Evolutionary conservation across 1,139 yeast species (phyloP), one percentile per base, ranked within the genome.

Genomic region (Yamadazyma friedrichii): DNA sequence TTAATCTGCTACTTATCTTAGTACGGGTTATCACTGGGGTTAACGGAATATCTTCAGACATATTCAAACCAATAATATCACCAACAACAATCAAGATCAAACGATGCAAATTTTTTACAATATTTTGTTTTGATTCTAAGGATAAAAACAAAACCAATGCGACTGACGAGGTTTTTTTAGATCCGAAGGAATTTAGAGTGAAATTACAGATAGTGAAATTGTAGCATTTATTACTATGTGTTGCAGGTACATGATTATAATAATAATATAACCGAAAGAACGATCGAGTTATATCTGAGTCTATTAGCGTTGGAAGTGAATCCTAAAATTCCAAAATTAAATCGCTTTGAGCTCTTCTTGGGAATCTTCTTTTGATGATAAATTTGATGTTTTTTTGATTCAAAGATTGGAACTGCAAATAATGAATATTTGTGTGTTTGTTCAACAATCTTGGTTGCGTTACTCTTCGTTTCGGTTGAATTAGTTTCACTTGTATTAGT

Each of bases 1-100:
- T 17, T 2, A 13, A 9, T 17, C 11, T 25, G 9, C n/a, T 15
- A 8, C 30, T 25, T 8, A 26, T n/a, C 16, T 35, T 35, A 11
- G 33, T 35, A 9, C 49, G 39, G 15, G 44, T 36, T 3, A 36
- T 35, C 22, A 33, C 41, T 6, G 56, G 57, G 11, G 55, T 48
- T 29, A 35, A 20, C 12, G 49, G 47, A 3, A 31, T 22, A 11
- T 15, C 33, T 9, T 26, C 38, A 5, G 36, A 31, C 36, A 41
- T 33, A 3, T n/a, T 27, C 4, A 3, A 4, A 35, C n/a, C n/a
- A 35, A 13, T 29, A 20, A 8, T 25, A 25, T 4, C 9, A 2
- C 31, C 31, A 25, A 25, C 12, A 10, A 25, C 9, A 15, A 30
- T 29, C 31, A 29, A 31, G 29, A 31, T 35, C 33, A 15, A 22